phyloP scores from a whole-genome alignment of 441 rosid species.

The Iberis amara region DNA sequence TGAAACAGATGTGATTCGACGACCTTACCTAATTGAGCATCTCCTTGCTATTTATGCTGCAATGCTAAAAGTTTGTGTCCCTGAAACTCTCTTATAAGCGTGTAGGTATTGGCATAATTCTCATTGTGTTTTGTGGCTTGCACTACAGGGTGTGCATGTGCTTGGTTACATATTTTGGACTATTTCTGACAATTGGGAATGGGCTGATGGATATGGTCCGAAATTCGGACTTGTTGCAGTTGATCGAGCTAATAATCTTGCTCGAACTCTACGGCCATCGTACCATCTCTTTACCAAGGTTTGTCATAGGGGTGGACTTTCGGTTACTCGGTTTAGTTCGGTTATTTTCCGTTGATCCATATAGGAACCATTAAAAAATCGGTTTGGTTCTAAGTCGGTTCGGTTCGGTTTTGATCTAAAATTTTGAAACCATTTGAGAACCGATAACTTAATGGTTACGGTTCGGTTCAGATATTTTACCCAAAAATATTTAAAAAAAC shows the following conservation, averaged over 20 bases:
- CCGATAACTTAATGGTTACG: too few relatives aligned
- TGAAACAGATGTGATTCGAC: conserved; percentile 79
- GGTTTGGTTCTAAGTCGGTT: too few relatives aligned
- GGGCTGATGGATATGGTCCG: conserved; percentile 99
- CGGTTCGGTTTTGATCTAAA: too few relatives aligned
- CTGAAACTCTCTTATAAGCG: conserved; percentile 24
- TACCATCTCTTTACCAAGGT: conserved; percentile 87
- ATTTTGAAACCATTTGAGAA: too few relatives aligned
- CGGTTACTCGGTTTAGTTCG: too few relatives aligned
- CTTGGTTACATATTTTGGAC: conserved; percentile 94
- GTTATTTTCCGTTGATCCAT: too few relatives aligned
- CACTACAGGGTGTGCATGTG: conserved; percentile 69
- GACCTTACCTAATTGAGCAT: conserved; percentile 86
- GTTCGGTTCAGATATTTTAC: too few relatives aligned
- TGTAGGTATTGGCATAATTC: conserved; percentile 14
- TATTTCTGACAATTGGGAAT: conserved; percentile 94
- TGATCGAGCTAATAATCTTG: conserved; percentile 67
- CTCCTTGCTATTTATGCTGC: conserved; percentile 85
- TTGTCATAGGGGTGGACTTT: neutral
- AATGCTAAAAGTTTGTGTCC: conserved; percentile 51
- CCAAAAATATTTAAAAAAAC: too few relatives aligned
- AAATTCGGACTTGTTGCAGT: conserved; percentile 96
- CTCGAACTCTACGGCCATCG: conserved; percentile 73
- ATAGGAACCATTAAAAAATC: too few relatives aligned
- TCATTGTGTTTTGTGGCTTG: conserved; percentile 28